phyloP scores from a whole-genome alignment of 331 rosid species.

The Spiraea crenata region DNA sequence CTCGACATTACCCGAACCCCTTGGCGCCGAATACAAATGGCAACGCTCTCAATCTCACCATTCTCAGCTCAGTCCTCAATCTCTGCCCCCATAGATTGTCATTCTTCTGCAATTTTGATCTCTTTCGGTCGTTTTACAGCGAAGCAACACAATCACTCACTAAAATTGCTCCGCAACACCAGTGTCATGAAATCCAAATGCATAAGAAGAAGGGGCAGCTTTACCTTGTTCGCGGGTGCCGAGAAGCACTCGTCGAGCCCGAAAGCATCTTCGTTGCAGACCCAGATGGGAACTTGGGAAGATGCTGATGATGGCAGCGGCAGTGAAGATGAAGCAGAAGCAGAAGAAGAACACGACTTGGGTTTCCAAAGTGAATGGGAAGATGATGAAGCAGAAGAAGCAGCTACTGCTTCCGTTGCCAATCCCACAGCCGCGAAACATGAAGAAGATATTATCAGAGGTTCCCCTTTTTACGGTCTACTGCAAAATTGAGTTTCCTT shows the following conservation, averaged over 20 bases:
- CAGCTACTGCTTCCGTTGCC: slow-evolving; percentile 30
- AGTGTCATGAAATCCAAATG: slow-evolving; percentile 22
- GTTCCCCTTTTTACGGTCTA: slow-evolving; percentile 29
- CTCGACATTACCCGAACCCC: no score
- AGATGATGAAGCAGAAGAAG: slow-evolving; percentile 40
- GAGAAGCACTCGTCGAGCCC: slow-evolving; percentile 25
- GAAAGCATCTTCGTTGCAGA: slow-evolving; percentile 23
- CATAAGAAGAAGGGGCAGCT: slow-evolving; percentile 25
- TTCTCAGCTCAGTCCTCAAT: not conserved
- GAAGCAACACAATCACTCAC: not conserved
- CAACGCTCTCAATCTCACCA: not conserved
- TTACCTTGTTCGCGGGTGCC: slow-evolving; percentile 22
- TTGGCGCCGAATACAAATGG: not conserved
- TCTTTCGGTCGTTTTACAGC: not conserved
- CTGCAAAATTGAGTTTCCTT: not conserved
- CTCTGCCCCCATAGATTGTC: not conserved
- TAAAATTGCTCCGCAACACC: not conserved
- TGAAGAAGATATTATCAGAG: slow-evolving; percentile 58
- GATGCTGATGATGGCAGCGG: slow-evolving; percentile 68
- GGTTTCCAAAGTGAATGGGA: slow-evolving; percentile 67
- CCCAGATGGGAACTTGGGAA: slow-evolving; percentile 60
- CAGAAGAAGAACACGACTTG: slow-evolving; percentile 45
- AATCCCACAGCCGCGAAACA: slow-evolving; percentile 34
- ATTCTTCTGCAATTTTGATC: not conserved
- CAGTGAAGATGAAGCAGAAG: slow-evolving; percentile 53